Conservation (phyloP, 1,284 basidiomycete genomes). For the Apiotrichum gamsii region DNA sequence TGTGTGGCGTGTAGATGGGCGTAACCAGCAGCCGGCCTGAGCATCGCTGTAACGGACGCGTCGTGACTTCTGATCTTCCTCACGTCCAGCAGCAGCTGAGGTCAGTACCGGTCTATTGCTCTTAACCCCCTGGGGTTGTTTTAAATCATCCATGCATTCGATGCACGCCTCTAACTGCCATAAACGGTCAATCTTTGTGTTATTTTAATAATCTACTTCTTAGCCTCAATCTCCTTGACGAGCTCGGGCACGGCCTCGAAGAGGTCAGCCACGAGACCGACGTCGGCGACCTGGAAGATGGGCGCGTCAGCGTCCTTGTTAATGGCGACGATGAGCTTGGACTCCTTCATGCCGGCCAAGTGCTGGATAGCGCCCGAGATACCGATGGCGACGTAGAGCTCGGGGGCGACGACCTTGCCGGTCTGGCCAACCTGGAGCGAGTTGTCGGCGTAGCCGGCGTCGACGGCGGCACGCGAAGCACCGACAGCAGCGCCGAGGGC, state of each 20-base stretch:
- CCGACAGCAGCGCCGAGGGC: constrained; percentile 91
- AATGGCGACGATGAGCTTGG: constrained; percentile 94
- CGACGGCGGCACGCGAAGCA: constrained; percentile 94
- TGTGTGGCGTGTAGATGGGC: no score
- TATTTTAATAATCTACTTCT: constrained; percentile 15
- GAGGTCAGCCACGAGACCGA: constrained; percentile 86
- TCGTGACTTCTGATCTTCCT: no score
- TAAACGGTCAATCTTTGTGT: neutral
- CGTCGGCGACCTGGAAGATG: constrained; percentile 98
- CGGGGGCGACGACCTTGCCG: constrained; percentile 63
- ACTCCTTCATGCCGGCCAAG: constrained; percentile 99
- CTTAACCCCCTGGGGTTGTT: no score
- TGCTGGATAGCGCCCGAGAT: constrained; percentile 99
- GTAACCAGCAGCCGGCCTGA: no score
- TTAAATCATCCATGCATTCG: constrained; percentile 15
- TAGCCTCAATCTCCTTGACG: constrained; percentile 60
- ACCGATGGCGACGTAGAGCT: constrained; percentile 91
- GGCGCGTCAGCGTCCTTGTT: constrained; percentile 99
- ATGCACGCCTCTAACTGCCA: constrained; percentile 11
- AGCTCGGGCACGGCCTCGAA: constrained; percentile 84
- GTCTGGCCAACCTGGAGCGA: constrained; percentile 98
- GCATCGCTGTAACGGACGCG: no score
- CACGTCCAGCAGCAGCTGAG: no score
- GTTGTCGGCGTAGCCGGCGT: constrained; percentile 97
- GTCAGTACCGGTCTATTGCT: no score